A percentile compares a stretch with the other conserved stretches of the same genome.
Evolutionary conservation across 768 basidiomycete species (phyloP).

Genomic region (Hygrocybe coccinea): DNA sequence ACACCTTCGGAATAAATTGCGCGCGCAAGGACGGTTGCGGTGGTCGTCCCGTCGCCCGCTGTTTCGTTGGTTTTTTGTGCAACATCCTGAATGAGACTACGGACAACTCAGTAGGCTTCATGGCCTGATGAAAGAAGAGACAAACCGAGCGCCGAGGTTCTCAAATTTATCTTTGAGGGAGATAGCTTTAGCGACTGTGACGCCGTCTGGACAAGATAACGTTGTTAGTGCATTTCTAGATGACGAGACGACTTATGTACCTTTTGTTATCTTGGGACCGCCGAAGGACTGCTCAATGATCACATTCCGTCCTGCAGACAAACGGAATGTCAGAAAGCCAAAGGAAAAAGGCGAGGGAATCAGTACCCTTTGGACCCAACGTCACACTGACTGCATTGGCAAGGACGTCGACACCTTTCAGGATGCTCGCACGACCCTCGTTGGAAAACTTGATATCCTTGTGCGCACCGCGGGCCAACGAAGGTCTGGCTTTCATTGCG

Average conservation of each 20-base stretch:
- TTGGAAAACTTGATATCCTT: slow-evolving; percentile 98
- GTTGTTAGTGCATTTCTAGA: background rate
- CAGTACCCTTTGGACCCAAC: slow-evolving; percentile 86
- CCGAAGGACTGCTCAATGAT: slow-evolving; percentile 94
- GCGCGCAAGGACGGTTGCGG: slow-evolving; percentile 92
- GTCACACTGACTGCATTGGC: slow-evolving; percentile 97
- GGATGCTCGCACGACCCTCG: slow-evolving; percentile 87
- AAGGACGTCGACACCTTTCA: slow-evolving; percentile 93
- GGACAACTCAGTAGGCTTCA: background rate
- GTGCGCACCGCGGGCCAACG: slow-evolving; percentile 68
- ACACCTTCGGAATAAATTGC: slow-evolving; percentile 99
- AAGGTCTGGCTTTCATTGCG: slow-evolving; percentile 51
- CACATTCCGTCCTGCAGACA: slow-evolving; percentile 77
- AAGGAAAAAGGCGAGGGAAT: background rate
- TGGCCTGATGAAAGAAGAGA: slow-evolving; percentile 10
- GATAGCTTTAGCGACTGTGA: slow-evolving; percentile 95
- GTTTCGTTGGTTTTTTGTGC: slow-evolving; percentile 95
- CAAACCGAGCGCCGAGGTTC: slow-evolving; percentile 95
- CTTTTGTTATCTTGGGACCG: slow-evolving; percentile 94
- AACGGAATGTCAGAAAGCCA: slow-evolving; percentile 10
- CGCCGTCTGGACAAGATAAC: slow-evolving; percentile 67
- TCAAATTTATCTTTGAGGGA: slow-evolving; percentile 96
- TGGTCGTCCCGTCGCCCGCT: slow-evolving; percentile 97
- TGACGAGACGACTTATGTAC: slow-evolving; percentile 36
- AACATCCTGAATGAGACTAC: slow-evolving; percentile 88